Conservation (phyloP, 2,329 filamentous ascomycete genomes). For the Aureobasidium sp. region DNA sequence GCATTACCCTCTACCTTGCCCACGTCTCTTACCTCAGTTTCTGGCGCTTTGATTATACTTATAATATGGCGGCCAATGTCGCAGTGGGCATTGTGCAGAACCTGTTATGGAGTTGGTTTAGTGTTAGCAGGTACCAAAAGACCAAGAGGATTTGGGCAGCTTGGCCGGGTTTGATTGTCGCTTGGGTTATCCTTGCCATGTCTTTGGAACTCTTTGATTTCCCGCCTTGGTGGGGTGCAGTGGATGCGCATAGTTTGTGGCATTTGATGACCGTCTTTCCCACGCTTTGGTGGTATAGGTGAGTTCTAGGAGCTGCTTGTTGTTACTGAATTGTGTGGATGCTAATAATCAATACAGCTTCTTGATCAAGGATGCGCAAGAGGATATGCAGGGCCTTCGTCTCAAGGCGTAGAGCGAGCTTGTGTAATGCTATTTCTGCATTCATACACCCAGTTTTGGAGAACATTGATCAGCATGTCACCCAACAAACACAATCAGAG, state of each 20-base stretch:
- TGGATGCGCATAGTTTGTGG: constrained; percentile 95
- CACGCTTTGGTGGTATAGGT: constrained; percentile 91
- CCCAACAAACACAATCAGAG: too few relatives aligned
- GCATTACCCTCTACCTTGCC: constrained; percentile 58
- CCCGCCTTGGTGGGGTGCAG: constrained; percentile 66
- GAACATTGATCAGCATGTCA: not conserved
- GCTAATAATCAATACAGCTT: constrained; percentile 50
- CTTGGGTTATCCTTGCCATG: constrained; percentile 90
- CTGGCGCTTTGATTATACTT: constrained; percentile 88
- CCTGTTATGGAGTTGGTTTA: constrained; percentile 77
- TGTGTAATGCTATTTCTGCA: not conserved
- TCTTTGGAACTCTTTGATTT: constrained; percentile 94
- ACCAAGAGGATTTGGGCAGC: constrained; percentile 72
- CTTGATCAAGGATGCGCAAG: constrained; percentile 72
- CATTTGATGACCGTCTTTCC: constrained; percentile 88
- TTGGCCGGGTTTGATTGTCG: constrained; percentile 85
- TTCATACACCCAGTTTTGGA: not conserved
- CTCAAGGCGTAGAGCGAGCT: constrained; percentile 53
- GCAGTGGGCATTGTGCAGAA: constrained; percentile 73
- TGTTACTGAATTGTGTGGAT: not conserved
- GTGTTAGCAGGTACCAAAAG: constrained; percentile 62
- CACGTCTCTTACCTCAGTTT: constrained; percentile 81
- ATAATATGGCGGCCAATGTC: constrained; percentile 97
- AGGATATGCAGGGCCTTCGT: constrained; percentile 66
- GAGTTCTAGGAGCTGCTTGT: constrained; percentile 34